Evolutionary conservation across 768 basidiomycete species (phyloP).

Genomic region (Mycena filopes): DNA sequence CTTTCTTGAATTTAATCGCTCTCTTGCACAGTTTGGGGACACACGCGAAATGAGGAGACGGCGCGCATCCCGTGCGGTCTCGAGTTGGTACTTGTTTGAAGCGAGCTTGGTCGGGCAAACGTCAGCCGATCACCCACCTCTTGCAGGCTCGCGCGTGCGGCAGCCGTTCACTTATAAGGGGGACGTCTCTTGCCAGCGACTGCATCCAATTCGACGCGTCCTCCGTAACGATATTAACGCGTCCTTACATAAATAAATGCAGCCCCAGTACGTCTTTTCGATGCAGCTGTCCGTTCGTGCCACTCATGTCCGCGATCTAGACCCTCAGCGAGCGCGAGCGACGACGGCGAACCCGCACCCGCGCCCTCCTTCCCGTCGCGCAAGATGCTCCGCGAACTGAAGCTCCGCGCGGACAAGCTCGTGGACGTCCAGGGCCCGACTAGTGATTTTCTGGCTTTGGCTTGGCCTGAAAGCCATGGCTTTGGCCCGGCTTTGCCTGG

Average conservation of each 20-base stretch:
- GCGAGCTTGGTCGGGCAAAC: no score
- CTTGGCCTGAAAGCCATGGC: no score
- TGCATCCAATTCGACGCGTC: background rate
- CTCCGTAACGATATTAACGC: background rate
- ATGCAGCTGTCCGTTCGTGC: no score
- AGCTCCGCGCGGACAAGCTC: constrained; percentile 63
- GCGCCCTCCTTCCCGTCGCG: constrained; percentile 33
- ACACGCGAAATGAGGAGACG: background rate
- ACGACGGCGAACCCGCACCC: background rate
- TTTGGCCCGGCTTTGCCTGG: no score
- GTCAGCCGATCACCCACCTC: no score
- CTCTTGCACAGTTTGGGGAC: constrained; percentile 7
- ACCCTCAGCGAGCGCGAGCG: background rate
- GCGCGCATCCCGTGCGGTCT: constrained; percentile 30
- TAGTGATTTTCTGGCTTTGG: no score
- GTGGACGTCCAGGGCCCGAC: constrained; percentile 61
- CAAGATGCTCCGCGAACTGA: constrained; percentile 61
- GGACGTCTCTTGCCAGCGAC: background rate
- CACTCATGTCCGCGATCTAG: constrained; percentile 1
- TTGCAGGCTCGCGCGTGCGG: background rate
- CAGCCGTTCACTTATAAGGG: constrained; percentile 11
- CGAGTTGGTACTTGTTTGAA: constrained; percentile 6
- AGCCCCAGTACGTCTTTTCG: no score
- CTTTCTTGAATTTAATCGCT: constrained; percentile 1
- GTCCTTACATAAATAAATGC: no score